Percentiles rank a stretch among this genome's conserved stretches.
Conservation (phyloP, 2,329 filamentous ascomycete species). For the Ilyonectria sp. region DNA sequence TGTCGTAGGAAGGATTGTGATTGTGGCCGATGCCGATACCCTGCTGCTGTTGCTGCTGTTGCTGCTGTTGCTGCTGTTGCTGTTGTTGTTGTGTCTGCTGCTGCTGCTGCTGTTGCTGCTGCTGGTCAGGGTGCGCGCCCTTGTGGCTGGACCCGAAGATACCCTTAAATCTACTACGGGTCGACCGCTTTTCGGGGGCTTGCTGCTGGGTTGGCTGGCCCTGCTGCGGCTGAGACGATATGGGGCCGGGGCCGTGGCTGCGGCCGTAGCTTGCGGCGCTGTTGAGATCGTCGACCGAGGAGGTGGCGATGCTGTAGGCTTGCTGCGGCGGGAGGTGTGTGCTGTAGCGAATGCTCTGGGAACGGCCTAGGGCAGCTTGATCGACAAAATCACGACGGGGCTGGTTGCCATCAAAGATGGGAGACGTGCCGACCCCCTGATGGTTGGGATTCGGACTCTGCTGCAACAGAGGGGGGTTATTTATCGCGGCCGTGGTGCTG, state of each 20-base stretch:
- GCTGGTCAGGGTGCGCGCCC: conserved; percentile 38
- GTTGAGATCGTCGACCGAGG: conserved; percentile 60
- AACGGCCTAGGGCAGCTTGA: conserved; percentile 59
- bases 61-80: conserved; percentile 52
- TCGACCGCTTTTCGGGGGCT: conserved; percentile 27
- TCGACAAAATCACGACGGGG: conserved; percentile 62
- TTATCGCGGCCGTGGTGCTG: conserved; percentile 45
- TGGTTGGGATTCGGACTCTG: conserved; percentile 47
- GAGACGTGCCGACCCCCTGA: conserved; percentile 42
- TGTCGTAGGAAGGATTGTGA: conserved; percentile 60
- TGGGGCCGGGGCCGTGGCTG: conserved; percentile 29
- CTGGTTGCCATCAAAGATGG: conserved; percentile 54
- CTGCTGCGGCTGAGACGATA: conserved; percentile 44
- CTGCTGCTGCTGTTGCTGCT: conserved; percentile 49
- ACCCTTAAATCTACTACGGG: conserved; percentile 33
- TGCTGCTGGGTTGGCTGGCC: conserved; percentile 39
- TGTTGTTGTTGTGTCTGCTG: conserved; percentile 46
- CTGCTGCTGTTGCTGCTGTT: conserved; percentile 42
- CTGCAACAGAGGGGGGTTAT: conserved; percentile 51
- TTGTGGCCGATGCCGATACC: conserved; percentile 49
- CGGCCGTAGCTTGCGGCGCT: conserved; percentile 42
- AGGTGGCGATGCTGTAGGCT: conserved; percentile 54
- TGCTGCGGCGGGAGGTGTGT: conserved; percentile 49
- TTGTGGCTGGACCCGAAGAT: conserved; percentile 35
- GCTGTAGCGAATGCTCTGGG: conserved; percentile 67